Conservation (phyloP, 2,329 filamentous ascomycete species). For the Penicillium nordicum region DNA sequence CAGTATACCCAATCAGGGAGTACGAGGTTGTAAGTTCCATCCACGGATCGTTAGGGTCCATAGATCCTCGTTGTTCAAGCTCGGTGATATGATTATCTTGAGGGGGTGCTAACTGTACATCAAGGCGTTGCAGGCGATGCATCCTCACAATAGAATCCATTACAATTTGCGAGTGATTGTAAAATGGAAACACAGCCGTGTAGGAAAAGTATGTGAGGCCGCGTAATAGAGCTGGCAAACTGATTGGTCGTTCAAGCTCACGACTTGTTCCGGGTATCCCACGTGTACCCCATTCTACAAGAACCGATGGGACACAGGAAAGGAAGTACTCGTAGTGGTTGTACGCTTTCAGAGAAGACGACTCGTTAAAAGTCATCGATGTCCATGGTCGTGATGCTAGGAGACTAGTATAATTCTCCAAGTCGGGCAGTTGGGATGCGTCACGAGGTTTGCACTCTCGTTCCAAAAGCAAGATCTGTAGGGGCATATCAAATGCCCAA, state of each 20-base stretch:
- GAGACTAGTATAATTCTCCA: conserved; percentile 37
- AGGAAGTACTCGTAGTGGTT: conserved; percentile 69
- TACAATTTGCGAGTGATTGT: conserved; percentile 54
- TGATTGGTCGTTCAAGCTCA: conserved; percentile 1
- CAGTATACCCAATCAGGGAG: conserved; percentile 42
- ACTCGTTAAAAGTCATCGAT: conserved; percentile 61
- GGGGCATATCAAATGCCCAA: conserved; percentile 62
- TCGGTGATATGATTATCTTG: conserved; percentile 36
- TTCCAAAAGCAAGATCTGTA: conserved; percentile 57
- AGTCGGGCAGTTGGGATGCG: conserved; percentile 28
- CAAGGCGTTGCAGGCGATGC: conserved; percentile 52
- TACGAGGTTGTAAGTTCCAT: conserved; percentile 55
- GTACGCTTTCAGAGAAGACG: conserved; percentile 69
- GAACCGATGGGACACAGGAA: conserved; percentile 60
- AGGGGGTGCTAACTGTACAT: conserved; percentile 51
- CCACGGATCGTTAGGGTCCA: conserved; percentile 49
- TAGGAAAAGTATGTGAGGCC: conserved; percentile 50
- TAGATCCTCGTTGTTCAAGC: conserved; percentile 37
- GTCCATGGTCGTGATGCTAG: conserved; percentile 52
- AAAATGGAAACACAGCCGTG: conserved; percentile 65
- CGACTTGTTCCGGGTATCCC: background rate
- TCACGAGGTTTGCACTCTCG: conserved; percentile 14
- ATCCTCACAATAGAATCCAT: conserved; percentile 48
- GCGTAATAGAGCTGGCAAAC: conserved; percentile 46
- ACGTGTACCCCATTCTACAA: conserved; percentile 45